Conservation (phyloP, 2,329 filamentous ascomycete species). For the Tolypocladium endophyticum region DNA sequence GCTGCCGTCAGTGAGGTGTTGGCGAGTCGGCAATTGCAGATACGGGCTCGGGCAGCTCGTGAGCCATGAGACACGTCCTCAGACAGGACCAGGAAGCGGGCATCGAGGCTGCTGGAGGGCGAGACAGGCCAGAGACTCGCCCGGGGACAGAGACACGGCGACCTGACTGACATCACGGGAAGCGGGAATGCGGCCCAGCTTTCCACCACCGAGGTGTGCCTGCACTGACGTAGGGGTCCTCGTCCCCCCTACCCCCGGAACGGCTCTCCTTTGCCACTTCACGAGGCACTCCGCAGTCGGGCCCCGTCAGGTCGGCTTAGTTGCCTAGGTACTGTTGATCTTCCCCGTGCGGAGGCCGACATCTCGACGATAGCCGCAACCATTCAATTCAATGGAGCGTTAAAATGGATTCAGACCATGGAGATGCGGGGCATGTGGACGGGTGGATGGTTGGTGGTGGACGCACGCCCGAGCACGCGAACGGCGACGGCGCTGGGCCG, state of each 20-base stretch:
- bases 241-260: neutral
- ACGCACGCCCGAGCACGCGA: neutral
- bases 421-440: neutral
- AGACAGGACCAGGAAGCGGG: neutral
- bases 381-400: neutral
- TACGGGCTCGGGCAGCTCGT: neutral
- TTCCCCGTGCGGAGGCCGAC: neutral
- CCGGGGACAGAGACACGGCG: neutral
- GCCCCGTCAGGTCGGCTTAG: neutral
- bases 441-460: neutral
- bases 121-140: neutral
- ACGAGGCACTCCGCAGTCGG: neutral
- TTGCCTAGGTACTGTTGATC: neutral
- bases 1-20: neutral
- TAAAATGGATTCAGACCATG: neutral
- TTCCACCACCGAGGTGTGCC: neutral
- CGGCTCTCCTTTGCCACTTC: neutral
- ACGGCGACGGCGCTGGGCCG: too few relatives aligned
- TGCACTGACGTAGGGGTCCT: conserved; percentile 1
- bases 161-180: conserved; percentile 1
- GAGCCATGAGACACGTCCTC: neutral
- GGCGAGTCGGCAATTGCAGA: neutral
- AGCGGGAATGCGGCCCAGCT: neutral
- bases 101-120: neutral
- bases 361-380: neutral